phyloP scores from a whole-genome alignment of 352 stramenopile genomes.

The Hyaloperonospora brassicae region DNA sequence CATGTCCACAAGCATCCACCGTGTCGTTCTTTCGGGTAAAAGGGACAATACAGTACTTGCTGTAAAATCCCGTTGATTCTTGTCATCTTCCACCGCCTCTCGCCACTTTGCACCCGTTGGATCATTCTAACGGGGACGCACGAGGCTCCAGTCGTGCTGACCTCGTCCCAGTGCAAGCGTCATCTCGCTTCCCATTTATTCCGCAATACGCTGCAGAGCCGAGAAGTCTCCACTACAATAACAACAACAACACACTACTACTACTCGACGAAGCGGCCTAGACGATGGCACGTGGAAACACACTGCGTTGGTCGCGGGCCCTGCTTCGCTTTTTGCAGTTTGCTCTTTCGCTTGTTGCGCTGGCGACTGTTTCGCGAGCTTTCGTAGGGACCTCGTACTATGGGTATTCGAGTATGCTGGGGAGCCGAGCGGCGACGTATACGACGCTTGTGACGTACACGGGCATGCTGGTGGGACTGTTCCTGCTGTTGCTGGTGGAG shows the following conservation, averaged over 20 bases:
- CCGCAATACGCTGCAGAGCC: not conserved
- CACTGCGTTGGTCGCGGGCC: slow-evolving; percentile 24
- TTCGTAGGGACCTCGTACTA: slow-evolving; percentile 63
- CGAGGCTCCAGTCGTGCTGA: not conserved
- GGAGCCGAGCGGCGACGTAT: slow-evolving; percentile 49
- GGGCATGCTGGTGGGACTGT: slow-evolving; percentile 53
- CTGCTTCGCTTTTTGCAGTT: slow-evolving; percentile 63
- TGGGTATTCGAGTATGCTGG: slow-evolving; percentile 64
- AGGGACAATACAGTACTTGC: not conserved
- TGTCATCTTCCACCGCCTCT: not conserved
- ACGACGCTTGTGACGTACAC: slow-evolving; percentile 57
- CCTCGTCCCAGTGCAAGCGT: not conserved
- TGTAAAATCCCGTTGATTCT: not conserved
- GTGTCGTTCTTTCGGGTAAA: no score
- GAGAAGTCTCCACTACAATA: not conserved
- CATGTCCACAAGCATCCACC: no score
- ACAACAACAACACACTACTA: not conserved
- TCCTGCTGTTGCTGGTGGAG: slow-evolving; percentile 42
- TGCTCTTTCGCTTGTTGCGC: slow-evolving; percentile 40
- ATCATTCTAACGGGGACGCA: not conserved
- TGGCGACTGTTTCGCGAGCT: slow-evolving; percentile 46
- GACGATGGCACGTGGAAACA: slow-evolving; percentile 24
- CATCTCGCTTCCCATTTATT: not conserved
- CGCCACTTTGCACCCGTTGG: not conserved
- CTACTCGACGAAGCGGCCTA: not conserved